Base-by-base conservation (phyloP, 495 filamentous ascomycete species). In the Penicillium herquei region DNA sequence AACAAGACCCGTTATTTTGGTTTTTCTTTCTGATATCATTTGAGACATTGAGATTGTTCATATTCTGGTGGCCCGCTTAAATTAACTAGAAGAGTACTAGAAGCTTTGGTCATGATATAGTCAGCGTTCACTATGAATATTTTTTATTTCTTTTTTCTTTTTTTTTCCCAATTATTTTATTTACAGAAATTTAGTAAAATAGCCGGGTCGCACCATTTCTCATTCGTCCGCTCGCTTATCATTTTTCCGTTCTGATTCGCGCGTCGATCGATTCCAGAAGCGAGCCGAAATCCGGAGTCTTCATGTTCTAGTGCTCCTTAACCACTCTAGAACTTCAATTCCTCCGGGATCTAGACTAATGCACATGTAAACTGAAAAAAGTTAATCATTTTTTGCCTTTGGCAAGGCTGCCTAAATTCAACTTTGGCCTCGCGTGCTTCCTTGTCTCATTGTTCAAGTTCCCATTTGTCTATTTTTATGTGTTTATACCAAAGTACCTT, bases 181-280 rank as follows among this genome's bases (percentile, higher is more conserved):
- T 37, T 37, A 13, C 9, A 37, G 9, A 17, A 17, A 43, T 9
- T 43, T 43, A 43, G 17, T 44, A 13, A 37, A 43, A 43, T 32
- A 21, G 21, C 48, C 48, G 17, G n/a, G 10, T 26, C 14, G 14
- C 4, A 32, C 17, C 12, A 32, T 30, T 16, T 42, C 18, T 40
- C 6, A 52, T 52, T 52, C 18, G 49, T 31, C 37, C 10, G 18
- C 33, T 51, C 48, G 48, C 48, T 51, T 51, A 51, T 51, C 35
- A 26, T 40, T 30, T 34, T 30, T 26, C 12, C 31, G 33, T 16
- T 18, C 30, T 49, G 46, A 49, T 49, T 37, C 31, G 21, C 21
- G 34, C 17, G 49, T 32, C 37, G 49, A 52, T 52, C 49, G 35
- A 31, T 33, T 42, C 49, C 47, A 10, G 14, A 17, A 8, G 33